These are phyloP conservation scores for Domatiomyces globalis DNA, from an alignment of 2,329 filamentous ascomycete genomes.

Conservation along the genomic window DNA sequence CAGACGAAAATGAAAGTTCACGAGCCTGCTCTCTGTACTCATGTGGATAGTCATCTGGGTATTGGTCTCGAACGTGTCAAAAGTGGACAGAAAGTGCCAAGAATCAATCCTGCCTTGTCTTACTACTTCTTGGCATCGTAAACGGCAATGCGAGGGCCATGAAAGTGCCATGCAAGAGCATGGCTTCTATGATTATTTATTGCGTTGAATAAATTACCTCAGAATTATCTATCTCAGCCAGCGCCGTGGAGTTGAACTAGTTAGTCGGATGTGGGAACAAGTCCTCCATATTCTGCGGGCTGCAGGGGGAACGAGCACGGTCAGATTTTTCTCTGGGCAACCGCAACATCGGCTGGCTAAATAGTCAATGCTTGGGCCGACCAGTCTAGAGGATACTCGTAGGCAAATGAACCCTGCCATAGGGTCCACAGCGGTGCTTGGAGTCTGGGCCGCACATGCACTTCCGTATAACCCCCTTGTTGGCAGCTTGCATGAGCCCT, in stretches of 20 bases:
- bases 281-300: background rate
- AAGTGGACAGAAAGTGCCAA: background rate
- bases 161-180: too few species aligned
- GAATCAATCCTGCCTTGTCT: too few species aligned
- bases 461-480: too few species aligned
- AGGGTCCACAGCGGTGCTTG: background rate
- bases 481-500: too few species aligned
- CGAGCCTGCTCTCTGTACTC: background rate
- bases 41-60: background rate
- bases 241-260: too few species aligned
- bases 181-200: too few species aligned
- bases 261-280: too few species aligned
- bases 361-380: background rate
- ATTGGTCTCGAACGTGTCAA: background rate
- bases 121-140: too few species aligned
- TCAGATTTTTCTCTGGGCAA: background rate
- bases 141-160: too few species aligned
- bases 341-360: background rate
- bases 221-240: too few species aligned
- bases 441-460: too few species aligned
- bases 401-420: background rate
- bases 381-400: background rate
- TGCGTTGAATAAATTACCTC: too few species aligned
- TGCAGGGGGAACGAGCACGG: background rate
- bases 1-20: constrained; percentile 19